These are phyloP conservation scores for Lactifluus hygrophoroides DNA, from an alignment of 768 basidiomycete genomes.

Conservation along the genomic window DNA sequence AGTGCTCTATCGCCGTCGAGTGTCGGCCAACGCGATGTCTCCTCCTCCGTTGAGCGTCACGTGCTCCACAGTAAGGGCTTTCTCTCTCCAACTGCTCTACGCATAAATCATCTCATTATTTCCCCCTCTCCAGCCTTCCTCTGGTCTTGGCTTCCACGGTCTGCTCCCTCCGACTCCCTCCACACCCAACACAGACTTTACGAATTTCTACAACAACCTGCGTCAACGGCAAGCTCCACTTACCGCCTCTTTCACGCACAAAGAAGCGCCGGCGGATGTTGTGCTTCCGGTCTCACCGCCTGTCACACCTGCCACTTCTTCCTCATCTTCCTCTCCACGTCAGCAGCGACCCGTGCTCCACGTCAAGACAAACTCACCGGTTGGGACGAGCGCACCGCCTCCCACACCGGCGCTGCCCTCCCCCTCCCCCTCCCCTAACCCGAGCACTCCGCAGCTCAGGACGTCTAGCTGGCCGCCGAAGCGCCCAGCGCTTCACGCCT, in stretches of 20 bases:
- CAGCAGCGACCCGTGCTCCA: conserved; percentile 10
- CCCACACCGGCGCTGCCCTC: conserved; percentile 6
- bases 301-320: conserved; percentile 22
- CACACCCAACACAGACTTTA: conserved; percentile 15
- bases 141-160: conserved; percentile 9
- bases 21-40: not conserved
- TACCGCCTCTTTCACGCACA: not conserved
- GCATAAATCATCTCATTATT: no score
- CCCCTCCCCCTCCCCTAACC: no score
- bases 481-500: conserved; percentile 7
- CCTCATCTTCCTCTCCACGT: conserved; percentile 18
- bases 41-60: not conserved
- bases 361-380: conserved; percentile 13
- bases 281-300: not conserved
- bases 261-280: not conserved
- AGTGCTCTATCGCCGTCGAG: conserved; percentile 9
- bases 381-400: conserved; percentile 11
- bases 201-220: conserved; percentile 10
- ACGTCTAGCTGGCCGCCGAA: conserved; percentile 12
- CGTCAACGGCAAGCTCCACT: not conserved
- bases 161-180: conserved; percentile 9
- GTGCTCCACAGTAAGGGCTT: conserved; percentile 6
- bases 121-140: not conserved
- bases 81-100: not conserved
- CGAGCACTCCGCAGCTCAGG: not conserved